phyloP scores from a whole-genome alignment of 495 filamentous ascomycete species.

The Talaromyces trachyspermus region DNA sequence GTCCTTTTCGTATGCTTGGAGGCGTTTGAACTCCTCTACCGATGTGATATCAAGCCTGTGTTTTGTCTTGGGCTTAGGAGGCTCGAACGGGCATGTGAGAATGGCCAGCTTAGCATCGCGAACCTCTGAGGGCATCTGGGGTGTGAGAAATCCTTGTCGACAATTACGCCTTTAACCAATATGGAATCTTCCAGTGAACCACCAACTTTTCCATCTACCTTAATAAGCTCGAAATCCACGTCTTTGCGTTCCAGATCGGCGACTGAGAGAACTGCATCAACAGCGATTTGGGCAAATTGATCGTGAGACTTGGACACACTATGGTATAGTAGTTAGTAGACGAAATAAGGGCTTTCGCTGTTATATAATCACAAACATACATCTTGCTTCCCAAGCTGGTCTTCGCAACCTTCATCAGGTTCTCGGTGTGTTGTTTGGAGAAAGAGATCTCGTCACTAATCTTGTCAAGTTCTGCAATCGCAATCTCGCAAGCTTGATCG shows the following conservation, averaged over 20 bases:
- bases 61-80: conserved; percentile 99
- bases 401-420: conserved; percentile 87
- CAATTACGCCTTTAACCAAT: conserved; percentile 93
- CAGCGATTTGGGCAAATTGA: conserved; percentile 94
- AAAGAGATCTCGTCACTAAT: conserved; percentile 92
- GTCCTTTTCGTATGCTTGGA: conserved; percentile 88
- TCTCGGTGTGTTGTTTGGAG: conserved; percentile 63
- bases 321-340: conserved; percentile 17
- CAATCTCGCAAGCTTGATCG: conserved; percentile 94
- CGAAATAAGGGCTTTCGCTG: background rate
- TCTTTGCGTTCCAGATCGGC: conserved; percentile 94
- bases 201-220: conserved; percentile 97
- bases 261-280: conserved; percentile 94
- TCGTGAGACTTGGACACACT: conserved; percentile 95
- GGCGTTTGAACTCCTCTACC: conserved; percentile 94
- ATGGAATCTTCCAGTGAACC: conserved; percentile 91
- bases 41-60: conserved; percentile 97
- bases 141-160: conserved; percentile 99
- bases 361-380: conserved; percentile 22
- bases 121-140: conserved; percentile 95
- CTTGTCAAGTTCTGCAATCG: conserved; percentile 79
- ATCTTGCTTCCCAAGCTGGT: conserved; percentile 98
- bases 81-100: conserved; percentile 96
- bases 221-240: conserved; percentile 98
- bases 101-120: conserved; percentile 94